These are phyloP conservation scores for Raphanus raphanistrum DNA, from an alignment of 345 rosid genomes.

Conservation along the genomic window DNA sequence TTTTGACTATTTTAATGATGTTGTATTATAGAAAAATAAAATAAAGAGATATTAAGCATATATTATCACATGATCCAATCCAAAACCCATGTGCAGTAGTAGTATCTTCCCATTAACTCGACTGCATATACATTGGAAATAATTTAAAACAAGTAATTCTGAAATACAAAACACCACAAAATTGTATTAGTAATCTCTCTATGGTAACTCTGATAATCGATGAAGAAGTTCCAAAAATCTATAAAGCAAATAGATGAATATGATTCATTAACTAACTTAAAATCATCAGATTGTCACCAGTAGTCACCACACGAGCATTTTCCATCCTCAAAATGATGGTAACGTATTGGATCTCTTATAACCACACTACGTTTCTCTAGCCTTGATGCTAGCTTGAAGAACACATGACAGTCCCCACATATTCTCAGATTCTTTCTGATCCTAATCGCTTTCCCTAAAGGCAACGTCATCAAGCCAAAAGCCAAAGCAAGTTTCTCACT, in stretches of 20 bases:
- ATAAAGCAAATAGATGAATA: not conserved
- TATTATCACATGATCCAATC: slow-evolving; percentile 17
- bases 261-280: not conserved
- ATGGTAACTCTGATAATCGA: no score
- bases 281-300: slow-evolving; percentile 42
- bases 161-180: not conserved
- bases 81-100: slow-evolving; percentile 36
- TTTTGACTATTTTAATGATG: slow-evolving; percentile 25
- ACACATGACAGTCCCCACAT: slow-evolving; percentile 70
- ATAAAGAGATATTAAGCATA: slow-evolving; percentile 23
- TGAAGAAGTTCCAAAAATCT: not conserved
- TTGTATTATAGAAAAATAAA: not conserved
- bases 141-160: not conserved
- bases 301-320: slow-evolving; percentile 69
- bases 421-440: slow-evolving; percentile 68
- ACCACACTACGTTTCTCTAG: slow-evolving; percentile 53
- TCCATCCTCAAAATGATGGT: slow-evolving; percentile 66
- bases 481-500: slow-evolving; percentile 69
- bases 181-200: not conserved
- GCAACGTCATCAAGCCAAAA: slow-evolving; percentile 49
- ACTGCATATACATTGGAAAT: not conserved
- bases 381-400: slow-evolving; percentile 56
- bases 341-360: slow-evolving; percentile 61
- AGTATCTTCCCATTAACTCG: slow-evolving; percentile 39
- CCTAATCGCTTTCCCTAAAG: slow-evolving; percentile 49